Percentiles rank a stretch among this genome's conserved stretches.
Conservation (phyloP, 257 asterid genomes). For the Nemophila menziesii region DNA sequence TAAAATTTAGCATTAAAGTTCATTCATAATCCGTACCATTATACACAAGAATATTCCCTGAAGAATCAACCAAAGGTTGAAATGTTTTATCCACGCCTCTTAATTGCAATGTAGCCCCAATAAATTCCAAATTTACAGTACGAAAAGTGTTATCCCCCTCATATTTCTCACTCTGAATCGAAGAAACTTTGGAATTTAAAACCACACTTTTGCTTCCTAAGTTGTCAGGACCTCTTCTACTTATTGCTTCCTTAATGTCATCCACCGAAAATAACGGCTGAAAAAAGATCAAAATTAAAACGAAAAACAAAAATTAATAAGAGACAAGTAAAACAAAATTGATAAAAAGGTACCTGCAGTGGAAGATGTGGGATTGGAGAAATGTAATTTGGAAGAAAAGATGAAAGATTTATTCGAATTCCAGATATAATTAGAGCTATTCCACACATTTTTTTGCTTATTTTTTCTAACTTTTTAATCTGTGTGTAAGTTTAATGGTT, state of each 20-base stretch:
- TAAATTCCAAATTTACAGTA: conserved; percentile 36
- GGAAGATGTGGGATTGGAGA: conserved; percentile 28
- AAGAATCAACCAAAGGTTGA: conserved; percentile 69
- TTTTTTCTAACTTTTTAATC: too few relatives aligned
- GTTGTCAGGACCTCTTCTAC: conserved; percentile 89
- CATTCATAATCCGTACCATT: conserved; percentile 53
- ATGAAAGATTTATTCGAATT: conserved; percentile 38
- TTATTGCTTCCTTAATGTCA: conserved; percentile 43
- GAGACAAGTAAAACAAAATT: neutral
- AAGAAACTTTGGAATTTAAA: conserved; percentile 17
- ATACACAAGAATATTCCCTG: conserved; percentile 73
- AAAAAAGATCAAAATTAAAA: neutral
- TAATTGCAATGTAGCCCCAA: conserved; percentile 89
- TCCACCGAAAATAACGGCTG: conserved; percentile 39
- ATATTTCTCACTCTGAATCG: conserved; percentile 5
- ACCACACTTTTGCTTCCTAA: conserved; percentile 43
- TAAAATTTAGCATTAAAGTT: too few relatives aligned
- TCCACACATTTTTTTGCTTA: conserved; percentile 55
- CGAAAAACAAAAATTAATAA: conserved; percentile 1
- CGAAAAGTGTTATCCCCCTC: conserved; percentile 19
- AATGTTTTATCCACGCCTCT: conserved; percentile 56
- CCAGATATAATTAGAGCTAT: conserved; percentile 69
- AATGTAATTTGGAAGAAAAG: conserved; percentile 23
- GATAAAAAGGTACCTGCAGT: conserved; percentile 19
- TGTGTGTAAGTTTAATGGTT: conserved; percentile 10